Conservation (phyloP, 2,329 filamentous ascomycete genomes). For the Paraphoma chrysanthemicola region DNA sequence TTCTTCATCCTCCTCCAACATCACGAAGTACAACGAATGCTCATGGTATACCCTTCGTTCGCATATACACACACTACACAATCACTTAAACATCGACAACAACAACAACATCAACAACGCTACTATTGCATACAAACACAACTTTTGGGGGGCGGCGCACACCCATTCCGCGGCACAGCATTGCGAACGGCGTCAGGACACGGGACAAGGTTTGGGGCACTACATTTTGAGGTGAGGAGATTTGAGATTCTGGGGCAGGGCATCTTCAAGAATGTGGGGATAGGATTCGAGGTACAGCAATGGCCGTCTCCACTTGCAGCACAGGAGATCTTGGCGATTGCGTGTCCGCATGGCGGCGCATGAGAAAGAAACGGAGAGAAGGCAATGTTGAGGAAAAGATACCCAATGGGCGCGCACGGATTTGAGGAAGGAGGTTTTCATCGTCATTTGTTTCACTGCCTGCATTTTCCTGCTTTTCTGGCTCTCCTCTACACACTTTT, state of each 20-base stretch:
- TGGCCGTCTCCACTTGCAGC: not conserved
- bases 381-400: conserved; percentile 13
- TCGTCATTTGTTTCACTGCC: conserved; percentile 1
- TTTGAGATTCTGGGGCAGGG: conserved; percentile 21
- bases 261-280: conserved; percentile 9
- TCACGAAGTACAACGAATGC: conserved; percentile 41
- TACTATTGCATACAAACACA: conserved; percentile 4
- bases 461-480: not conserved
- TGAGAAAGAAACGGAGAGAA: not conserved
- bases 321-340: conserved; percentile 3
- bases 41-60: conserved; percentile 35
- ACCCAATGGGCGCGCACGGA: conserved; percentile 23
- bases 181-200: conserved; percentile 36
- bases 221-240: conserved; percentile 12
- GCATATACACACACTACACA: conserved; percentile 11
- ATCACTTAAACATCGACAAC: conserved; percentile 14
- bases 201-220: conserved; percentile 20
- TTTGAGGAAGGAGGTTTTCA: conserved; percentile 7
- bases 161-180: conserved; percentile 22
- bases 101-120: conserved; percentile 6
- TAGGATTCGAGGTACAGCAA: conserved; percentile 9
- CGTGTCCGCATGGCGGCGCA: conserved; percentile 22
- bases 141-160: conserved; percentile 5
- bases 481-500: not conserved
- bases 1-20: conserved; percentile 15